These are phyloP conservation scores for Crithidia thermophila DNA, from an alignment of 208 protist species.

Conservation along the genomic window DNA sequence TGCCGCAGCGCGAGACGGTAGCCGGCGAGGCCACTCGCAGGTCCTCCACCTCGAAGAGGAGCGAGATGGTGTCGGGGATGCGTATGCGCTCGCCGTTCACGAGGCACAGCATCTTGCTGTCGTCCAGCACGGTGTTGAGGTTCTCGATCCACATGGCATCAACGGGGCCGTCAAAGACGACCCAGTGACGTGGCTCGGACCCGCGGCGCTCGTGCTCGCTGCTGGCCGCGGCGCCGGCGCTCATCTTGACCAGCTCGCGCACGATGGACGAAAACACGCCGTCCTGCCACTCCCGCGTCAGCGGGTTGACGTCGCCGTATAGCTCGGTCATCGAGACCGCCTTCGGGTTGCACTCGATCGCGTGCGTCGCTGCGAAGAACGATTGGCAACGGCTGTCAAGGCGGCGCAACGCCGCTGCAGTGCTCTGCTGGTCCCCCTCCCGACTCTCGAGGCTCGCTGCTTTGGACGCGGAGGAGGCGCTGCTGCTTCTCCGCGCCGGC, in stretches of 20 bases:
- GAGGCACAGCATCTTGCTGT: slow-evolving; percentile 98
- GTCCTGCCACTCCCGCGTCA: slow-evolving; percentile 97
- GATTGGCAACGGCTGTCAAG: slow-evolving; percentile 59
- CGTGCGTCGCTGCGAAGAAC: slow-evolving; percentile 68
- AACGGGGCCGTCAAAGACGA: slow-evolving; percentile 98
- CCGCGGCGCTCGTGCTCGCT: slow-evolving; percentile 43
- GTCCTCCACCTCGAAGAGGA: slow-evolving; percentile 99
- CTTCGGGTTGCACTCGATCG: slow-evolving; percentile 93
- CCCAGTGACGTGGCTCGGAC: slow-evolving; percentile 95
- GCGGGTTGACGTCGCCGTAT: slow-evolving; percentile 95
- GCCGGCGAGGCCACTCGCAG: slow-evolving; percentile 97
- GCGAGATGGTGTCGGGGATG: slow-evolving; percentile 86
- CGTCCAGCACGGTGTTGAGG: slow-evolving; percentile 98
- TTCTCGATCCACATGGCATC: slow-evolving; percentile 99
- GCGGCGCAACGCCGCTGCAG: slow-evolving; percentile 24
- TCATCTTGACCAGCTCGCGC: slow-evolving; percentile 77
- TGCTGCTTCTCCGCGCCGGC: neutral
- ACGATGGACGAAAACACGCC: slow-evolving; percentile 94
- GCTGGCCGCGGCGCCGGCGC: too few species aligned
- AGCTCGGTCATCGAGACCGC: slow-evolving; percentile 95
- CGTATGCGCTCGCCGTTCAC: slow-evolving; percentile 97
- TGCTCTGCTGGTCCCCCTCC: neutral
- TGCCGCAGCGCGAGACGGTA: slow-evolving; percentile 98
- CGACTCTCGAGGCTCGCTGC: neutral
- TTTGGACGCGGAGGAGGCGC: neutral